Evolutionary conservation across 176 grass and related monocot species (phyloP), one percentile per base, ranked within the genome.

Genomic region (Themeda triandra): DNA sequence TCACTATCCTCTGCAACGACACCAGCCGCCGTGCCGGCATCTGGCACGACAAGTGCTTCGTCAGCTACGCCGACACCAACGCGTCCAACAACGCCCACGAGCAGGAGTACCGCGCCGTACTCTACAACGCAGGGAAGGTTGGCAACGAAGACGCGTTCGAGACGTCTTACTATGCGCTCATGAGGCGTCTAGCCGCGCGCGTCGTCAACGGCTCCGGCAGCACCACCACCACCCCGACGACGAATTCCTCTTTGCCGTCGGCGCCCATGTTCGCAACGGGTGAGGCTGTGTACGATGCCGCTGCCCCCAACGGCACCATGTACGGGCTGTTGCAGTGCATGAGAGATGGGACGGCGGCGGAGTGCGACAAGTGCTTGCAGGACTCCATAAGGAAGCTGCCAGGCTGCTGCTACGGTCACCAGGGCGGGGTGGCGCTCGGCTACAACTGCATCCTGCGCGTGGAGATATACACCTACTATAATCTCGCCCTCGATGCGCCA

Each of bases 261-360:
- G 21, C 31, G 27, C 84, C 49, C 27, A 87, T 81, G 87, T 87
- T 87, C 30, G 91, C 63, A 2, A 66, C 79, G 8, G 81, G 81
- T 11, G 65, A 85, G 58, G 88, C 76, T 6, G 33, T 31, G 31
- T 90, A 81, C 33, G 88, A 70, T 71, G 4, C 21, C 23, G 23
- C 4, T 58, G 75, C 21, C 0, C 67, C 76, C 6, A 70, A 8
- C 68, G 67, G 84, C 12, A 92, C 78, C 23, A 76, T 89, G 86
- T 89, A 89, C 29, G 90, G 79, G 63, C 12, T 89, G 30, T 19
- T 86, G 70, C 78, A 92, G 83, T 92, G 90, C 79, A 89, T 83
- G 86, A 80, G 90, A 59, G 83, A 92, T 30, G 28, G 63, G 66
- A 68, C 58, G 14, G 10, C 21, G 31, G 78, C 80, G 10, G 66